Base-by-base conservation (phyloP, 2,329 filamentous ascomycete genomes). In the Xylariaceae sp. region DNA sequence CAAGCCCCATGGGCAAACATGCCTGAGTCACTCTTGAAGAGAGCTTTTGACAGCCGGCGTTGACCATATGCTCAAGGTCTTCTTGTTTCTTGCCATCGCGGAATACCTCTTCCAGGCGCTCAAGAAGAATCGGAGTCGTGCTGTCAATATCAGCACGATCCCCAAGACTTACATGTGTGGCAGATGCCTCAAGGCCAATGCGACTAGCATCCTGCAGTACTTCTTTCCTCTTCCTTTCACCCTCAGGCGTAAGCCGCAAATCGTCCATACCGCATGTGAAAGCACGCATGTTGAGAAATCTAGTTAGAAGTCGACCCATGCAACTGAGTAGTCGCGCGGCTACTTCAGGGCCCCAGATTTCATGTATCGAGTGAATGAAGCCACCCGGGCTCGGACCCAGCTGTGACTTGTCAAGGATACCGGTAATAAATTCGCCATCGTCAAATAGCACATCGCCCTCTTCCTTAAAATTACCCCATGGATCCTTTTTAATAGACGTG, bases 221-320 rank as follows among this genome's bases (percentile, higher is more conserved):
- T 60, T 87, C 76, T 61, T 80, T 81, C 40, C 94, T 85, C 49
- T 79, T 76, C 51, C 75, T 74, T 67, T 99, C 91, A 49, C 94
- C 92, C 58, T 88, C 76, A 1, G 81, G 76, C 0, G 92, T 97
- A 48, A 99, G 81, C 54, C 88, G 84, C 54, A 99, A 78, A 76
- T 99, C 95, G 65, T 99, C 92, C 72, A 99, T 96, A 68, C 95
- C 95, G 70, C 94, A 99, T 60, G 89, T 94, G 70, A 97, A 97
- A 1, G 92, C 94, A 48, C 92, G 83, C 85, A 96, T 95, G 67
- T 94, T 89, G 56, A 97, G 79, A 60, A 92, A 87, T 65, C 92
- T 87, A 0, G 94, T 99, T 59, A 99, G 74, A 22, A 99, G 78
- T 53, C 94, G 85, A 50, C 94, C 94, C 51, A 99, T 79, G 62